These are phyloP conservation scores for Cornus suecica DNA, from an alignment of 148 eudicot genomes.

Conservation along the genomic window DNA sequence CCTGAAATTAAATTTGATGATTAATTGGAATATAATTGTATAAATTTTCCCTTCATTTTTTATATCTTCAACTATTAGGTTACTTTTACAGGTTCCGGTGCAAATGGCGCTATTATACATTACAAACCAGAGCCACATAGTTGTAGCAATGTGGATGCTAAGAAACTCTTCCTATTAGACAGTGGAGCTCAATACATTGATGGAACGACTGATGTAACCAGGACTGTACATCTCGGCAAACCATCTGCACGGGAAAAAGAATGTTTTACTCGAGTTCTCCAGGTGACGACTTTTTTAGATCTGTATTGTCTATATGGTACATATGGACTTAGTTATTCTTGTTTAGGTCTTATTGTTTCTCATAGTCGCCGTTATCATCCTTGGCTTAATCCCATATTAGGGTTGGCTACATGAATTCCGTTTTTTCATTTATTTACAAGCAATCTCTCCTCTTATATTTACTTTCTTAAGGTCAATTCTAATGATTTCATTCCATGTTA, in stretches of 20 bases:
- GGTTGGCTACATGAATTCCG: too few species aligned
- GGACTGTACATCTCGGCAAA: constrained; percentile 95
- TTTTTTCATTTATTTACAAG: too few species aligned
- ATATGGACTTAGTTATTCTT: background rate
- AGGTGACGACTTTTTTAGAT: constrained; percentile 43
- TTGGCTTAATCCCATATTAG: background rate
- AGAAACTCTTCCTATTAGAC: constrained; percentile 76
- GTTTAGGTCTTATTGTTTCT: constrained; percentile 6
- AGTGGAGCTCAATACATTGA: constrained; percentile 98
- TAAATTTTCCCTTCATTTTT: background rate
- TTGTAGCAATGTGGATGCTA: constrained; percentile 71
- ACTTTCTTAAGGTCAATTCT: too few species aligned
- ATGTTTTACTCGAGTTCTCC: constrained; percentile 91
- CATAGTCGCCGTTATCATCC: background rate
- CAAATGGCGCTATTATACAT: constrained; percentile 98
- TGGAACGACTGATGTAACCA: constrained; percentile 96
- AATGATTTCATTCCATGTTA: too few species aligned
- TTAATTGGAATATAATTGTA: background rate
- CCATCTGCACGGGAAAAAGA: constrained; percentile 83
- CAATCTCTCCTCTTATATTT: too few species aligned
- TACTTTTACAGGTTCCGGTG: constrained; percentile 65
- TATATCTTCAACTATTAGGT: constrained; percentile 3
- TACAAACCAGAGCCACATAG: constrained; percentile 82
- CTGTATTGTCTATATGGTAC: background rate
- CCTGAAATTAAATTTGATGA: background rate